Percentiles rank a stretch among this genome's conserved stretches.
Evolutionary conservation across 2,329 filamentous ascomycete species (phyloP).

Genomic region (Colletotrichum viniferum): DNA sequence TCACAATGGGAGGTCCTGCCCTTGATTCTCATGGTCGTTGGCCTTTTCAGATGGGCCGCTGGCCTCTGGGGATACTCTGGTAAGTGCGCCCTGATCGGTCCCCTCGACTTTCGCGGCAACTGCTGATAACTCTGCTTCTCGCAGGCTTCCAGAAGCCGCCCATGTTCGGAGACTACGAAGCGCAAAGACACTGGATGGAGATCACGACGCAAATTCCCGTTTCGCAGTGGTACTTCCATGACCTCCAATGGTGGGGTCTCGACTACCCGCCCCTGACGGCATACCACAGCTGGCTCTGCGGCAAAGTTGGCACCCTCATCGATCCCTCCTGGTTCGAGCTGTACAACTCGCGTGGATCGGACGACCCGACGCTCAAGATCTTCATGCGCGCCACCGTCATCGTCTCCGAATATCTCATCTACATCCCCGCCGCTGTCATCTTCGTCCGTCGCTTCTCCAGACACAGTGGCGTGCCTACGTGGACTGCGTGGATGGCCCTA

Average conservation of each 20-base stretch:
- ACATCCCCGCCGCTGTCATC: constrained; percentile 82
- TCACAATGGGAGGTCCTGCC: constrained; percentile 95
- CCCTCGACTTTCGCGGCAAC: not conserved
- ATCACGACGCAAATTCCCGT: constrained; percentile 87
- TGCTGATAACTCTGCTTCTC: constrained; percentile 15
- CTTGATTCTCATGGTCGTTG: constrained; percentile 85
- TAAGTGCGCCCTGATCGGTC: constrained; percentile 39
- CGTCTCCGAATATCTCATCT: constrained; percentile 88
- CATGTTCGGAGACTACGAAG: constrained; percentile 97
- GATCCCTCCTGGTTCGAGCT: constrained; percentile 88
- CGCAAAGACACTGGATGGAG: constrained; percentile 99
- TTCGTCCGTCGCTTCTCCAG: constrained; percentile 84
- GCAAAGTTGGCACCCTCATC: constrained; percentile 81
- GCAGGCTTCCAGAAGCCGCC: constrained; percentile 80
- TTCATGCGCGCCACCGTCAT: constrained; percentile 96
- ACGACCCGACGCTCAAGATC: constrained; percentile 82
- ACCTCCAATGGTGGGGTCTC: constrained; percentile 95
- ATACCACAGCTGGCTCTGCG: constrained; percentile 96
- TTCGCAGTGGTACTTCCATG: constrained; percentile 97
- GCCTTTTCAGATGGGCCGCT: constrained; percentile 90
- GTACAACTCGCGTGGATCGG: constrained; percentile 78
- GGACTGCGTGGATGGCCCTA: constrained; percentile 84
- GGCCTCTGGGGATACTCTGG: constrained; percentile 96
- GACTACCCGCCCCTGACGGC: constrained; percentile 98
- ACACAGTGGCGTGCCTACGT: constrained; percentile 76